Evolutionary conservation across 177 flowering plant species (phyloP).

Genomic region (Vitis hybrid): DNA sequence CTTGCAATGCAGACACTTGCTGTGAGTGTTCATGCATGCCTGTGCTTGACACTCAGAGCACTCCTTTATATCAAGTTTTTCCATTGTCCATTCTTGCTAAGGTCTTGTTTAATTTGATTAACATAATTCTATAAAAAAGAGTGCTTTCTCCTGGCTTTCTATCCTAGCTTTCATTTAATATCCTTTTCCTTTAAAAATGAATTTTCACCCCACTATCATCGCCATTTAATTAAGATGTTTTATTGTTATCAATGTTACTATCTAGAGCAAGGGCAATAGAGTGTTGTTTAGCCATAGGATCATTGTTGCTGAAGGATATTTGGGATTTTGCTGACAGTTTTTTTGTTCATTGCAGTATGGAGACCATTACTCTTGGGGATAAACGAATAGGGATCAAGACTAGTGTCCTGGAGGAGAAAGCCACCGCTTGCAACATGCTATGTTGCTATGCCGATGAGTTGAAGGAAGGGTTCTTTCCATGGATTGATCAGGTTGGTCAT

Average conservation of each 20-base stretch:
- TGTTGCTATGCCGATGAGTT: slow-evolving; percentile 99
- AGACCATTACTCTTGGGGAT: slow-evolving; percentile 96
- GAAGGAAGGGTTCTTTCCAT: slow-evolving; percentile 97
- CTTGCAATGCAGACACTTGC: too few species aligned
- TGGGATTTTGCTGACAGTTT: background rate
- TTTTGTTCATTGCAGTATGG: slow-evolving; percentile 62
- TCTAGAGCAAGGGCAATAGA: background rate
- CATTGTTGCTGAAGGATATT: slow-evolving; percentile 2
- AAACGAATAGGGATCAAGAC: slow-evolving; percentile 97
- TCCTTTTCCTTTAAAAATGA: too few species aligned
- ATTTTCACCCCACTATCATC: too few species aligned
- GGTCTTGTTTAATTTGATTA: too few species aligned
- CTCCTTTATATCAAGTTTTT: too few species aligned
- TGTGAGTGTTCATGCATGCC: too few species aligned
- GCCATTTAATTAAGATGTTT: too few species aligned
- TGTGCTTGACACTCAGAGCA: too few species aligned
- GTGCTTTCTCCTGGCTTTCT: too few species aligned
- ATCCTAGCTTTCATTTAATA: too few species aligned
- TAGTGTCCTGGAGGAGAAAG: slow-evolving; percentile 98
- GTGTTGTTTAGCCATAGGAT: background rate
- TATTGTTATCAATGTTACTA: background rate
- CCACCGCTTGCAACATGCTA: slow-evolving; percentile 98
- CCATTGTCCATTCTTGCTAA: too few species aligned
- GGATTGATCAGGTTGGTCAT: slow-evolving; percentile 91
- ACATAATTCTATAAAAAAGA: too few species aligned